A percentile compares a stretch with the other conserved stretches of the same genome.
Evolutionary conservation across 2,329 filamentous ascomycete genomes (phyloP).

Genomic region (Nigrograna mackinnonii): DNA sequence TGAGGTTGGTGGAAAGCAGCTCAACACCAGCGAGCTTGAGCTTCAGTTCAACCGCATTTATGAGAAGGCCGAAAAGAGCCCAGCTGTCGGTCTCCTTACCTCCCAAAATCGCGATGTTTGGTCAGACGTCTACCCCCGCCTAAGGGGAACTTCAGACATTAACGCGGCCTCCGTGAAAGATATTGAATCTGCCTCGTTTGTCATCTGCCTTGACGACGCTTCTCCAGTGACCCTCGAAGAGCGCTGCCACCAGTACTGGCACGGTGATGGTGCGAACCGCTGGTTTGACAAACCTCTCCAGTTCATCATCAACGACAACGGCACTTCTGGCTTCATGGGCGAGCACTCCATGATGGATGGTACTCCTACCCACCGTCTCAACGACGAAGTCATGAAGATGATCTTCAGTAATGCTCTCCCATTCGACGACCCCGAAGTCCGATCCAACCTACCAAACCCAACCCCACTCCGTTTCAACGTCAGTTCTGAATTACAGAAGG

Average conservation of each 20-base stretch:
- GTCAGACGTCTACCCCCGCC: slow-evolving; percentile 68
- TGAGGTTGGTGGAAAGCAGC: slow-evolving; percentile 78
- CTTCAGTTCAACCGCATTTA: slow-evolving; percentile 86
- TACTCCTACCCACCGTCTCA: slow-evolving; percentile 93
- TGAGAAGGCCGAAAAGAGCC: slow-evolving; percentile 70
- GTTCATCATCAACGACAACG: slow-evolving; percentile 98
- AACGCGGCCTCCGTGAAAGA: slow-evolving; percentile 79
- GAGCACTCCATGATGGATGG: slow-evolving; percentile 99
- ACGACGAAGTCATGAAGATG: slow-evolving; percentile 88
- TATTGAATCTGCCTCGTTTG: slow-evolving; percentile 87
- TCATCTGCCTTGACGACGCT: slow-evolving; percentile 92
- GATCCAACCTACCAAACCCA: slow-evolving; percentile 84
- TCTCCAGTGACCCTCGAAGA: slow-evolving; percentile 92
- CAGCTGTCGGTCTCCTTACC: slow-evolving; percentile 82
- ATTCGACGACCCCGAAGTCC: slow-evolving; percentile 75
- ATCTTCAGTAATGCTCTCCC: slow-evolving; percentile 96
- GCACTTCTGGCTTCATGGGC: slow-evolving; percentile 95
- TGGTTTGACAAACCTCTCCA: slow-evolving; percentile 99
- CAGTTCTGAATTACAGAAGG: slow-evolving; percentile 70
- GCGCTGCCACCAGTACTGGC: slow-evolving; percentile 96
- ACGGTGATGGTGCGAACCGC: slow-evolving; percentile 91
- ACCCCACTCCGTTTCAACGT: slow-evolving; percentile 77
- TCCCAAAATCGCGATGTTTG: slow-evolving; percentile 93
- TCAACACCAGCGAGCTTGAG: slow-evolving; percentile 89
- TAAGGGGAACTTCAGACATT: slow-evolving; percentile 74